These are phyloP conservation scores for Candida saitoana DNA, from an alignment of 805 yeast species.

Conservation along the genomic window DNA sequence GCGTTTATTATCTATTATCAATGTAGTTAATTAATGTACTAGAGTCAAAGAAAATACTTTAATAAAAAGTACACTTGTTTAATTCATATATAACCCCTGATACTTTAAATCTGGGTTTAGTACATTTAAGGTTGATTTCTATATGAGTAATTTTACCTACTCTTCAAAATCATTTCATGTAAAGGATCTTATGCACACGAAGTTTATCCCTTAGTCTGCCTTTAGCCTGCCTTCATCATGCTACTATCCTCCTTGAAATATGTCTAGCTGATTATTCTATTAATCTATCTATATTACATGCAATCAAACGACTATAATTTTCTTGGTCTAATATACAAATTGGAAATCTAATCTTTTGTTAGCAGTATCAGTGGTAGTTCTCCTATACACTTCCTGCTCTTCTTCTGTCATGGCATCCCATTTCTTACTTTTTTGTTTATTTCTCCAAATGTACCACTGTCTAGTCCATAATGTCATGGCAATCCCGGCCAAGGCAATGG, in stretches of 20 bases:
- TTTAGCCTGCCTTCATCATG: too few species aligned
- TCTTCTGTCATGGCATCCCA: slow-evolving; percentile 53
- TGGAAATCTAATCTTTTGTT: slow-evolving; percentile 53
- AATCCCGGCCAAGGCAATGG: slow-evolving; percentile 29
- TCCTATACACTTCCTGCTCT: slow-evolving; percentile 46
- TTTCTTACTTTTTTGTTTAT: slow-evolving; percentile 36
- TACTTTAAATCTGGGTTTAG: background rate
- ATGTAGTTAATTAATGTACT: background rate
- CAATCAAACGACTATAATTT: too few species aligned
- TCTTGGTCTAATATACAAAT: slow-evolving; percentile 14
- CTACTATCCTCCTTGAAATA: too few species aligned
- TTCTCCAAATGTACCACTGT: slow-evolving; percentile 38
- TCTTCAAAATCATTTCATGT: too few species aligned
- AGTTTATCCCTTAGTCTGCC: background rate
- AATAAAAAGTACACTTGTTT: too few species aligned
- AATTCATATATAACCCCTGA: background rate
- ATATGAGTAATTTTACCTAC: too few species aligned
- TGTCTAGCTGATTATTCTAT: too few species aligned
- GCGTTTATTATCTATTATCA: background rate
- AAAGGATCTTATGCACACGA: background rate
- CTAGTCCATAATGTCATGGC: slow-evolving; percentile 26
- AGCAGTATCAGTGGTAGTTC: slow-evolving; percentile 48
- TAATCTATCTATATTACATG: too few species aligned
- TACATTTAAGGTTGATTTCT: too few species aligned
- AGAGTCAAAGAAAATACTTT: background rate